Evolutionary conservation across 768 basidiomycete genomes (phyloP).

Genomic region (Amanita molliuscula): DNA sequence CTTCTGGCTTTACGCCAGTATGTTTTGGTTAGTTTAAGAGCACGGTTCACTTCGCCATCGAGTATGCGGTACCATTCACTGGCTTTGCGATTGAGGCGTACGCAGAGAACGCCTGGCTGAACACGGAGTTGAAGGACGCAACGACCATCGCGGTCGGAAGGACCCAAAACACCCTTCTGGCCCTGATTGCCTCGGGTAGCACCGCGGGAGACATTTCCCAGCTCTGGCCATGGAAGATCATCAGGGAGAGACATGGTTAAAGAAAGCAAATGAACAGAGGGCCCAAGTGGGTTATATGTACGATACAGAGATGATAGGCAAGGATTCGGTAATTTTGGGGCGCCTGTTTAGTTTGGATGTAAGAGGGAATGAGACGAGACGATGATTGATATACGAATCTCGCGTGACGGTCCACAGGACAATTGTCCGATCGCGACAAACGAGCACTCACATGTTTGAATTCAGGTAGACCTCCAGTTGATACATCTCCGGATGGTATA

Average conservation of each 20-base stretch:
- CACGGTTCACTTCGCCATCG: conserved; percentile 69
- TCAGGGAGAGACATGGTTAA: conserved; percentile 45
- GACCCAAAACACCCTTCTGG: conserved; percentile 68
- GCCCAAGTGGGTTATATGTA: conserved; percentile 9
- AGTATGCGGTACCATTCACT: conserved; percentile 79
- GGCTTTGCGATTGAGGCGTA: conserved; percentile 61
- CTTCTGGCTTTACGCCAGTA: conserved; percentile 78
- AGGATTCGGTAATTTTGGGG: conserved; percentile 3
- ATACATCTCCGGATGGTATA: conserved; percentile 2
- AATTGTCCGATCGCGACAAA: conserved; percentile 9
- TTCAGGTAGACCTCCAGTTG: conserved; percentile 17
- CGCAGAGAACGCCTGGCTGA: conserved; percentile 73
- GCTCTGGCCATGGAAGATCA: conserved; percentile 81
- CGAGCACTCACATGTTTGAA: conserved; percentile 13
- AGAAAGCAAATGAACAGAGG: conserved; percentile 15
- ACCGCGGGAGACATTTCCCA: conserved; percentile 76
- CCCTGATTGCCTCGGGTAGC: conserved; percentile 82
- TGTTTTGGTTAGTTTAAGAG: conserved; percentile 76
- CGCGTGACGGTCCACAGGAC: conserved; percentile 7
- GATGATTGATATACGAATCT: conserved; percentile 2
- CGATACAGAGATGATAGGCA: conserved; percentile 9
- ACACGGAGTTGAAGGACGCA: conserved; percentile 71
- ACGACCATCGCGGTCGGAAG: conserved; percentile 66
- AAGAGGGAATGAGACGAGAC: conserved; percentile 1
- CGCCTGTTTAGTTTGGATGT: not conserved